Evolutionary conservation across 768 basidiomycete genomes (phyloP).

Genomic region (Lactarius deliciosus): DNA sequence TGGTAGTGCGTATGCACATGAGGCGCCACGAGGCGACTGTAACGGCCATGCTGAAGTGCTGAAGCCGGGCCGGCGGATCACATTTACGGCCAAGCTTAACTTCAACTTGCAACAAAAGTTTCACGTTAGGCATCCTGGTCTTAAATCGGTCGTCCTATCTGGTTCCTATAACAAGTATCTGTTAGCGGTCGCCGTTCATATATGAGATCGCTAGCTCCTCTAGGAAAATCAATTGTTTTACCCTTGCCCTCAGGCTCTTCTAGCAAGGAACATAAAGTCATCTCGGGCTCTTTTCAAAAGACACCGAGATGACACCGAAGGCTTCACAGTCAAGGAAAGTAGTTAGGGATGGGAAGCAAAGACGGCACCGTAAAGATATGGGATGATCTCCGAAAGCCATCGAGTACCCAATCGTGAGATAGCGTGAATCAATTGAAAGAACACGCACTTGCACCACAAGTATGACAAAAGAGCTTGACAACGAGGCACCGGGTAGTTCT

Average conservation of each 20-base stretch:
- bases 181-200: slow-evolving; percentile 93
- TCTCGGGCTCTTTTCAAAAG: slow-evolving; percentile 91
- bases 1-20: not conserved
- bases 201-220: slow-evolving; percentile 81
- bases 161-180: slow-evolving; percentile 69
- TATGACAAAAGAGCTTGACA: slow-evolving; percentile 57
- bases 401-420: not conserved
- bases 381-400: slow-evolving; percentile 79
- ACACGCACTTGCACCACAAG: slow-evolving; percentile 82
- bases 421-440: slow-evolving; percentile 37
- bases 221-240: slow-evolving; percentile 31
- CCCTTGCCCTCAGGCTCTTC: slow-evolving; percentile 42
- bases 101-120: not conserved
- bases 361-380: slow-evolving; percentile 93
- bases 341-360: slow-evolving; percentile 53
- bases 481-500: slow-evolving; percentile 75
- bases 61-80: not conserved
- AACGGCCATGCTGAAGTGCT: too few relatives aligned
- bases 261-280: slow-evolving; percentile 56
- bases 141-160: slow-evolving; percentile 15
- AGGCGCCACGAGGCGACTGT: not conserved
- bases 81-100: not conserved
- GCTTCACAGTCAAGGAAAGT: slow-evolving; percentile 49
- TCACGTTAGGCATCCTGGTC: slow-evolving; percentile 18
- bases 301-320: slow-evolving; percentile 90